phyloP scores from a whole-genome alignment of 352 stramenopile genomes.

The Poterioochromonas sp. region DNA sequence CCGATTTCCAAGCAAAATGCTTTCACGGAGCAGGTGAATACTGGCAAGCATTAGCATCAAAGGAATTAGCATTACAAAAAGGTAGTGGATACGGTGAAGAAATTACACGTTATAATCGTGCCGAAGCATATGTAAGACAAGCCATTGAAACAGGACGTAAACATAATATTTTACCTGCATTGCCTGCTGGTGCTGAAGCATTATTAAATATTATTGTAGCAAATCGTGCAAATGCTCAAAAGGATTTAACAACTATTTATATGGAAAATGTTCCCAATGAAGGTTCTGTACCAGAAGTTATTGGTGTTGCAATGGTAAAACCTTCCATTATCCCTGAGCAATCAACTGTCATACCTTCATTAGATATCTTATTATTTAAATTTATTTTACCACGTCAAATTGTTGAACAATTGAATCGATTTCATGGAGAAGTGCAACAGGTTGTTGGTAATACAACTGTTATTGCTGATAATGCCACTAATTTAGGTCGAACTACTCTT shows the following conservation, averaged over 20 bases:
- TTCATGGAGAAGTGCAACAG: background rate
- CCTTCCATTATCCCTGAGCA: background rate
- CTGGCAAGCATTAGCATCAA: conserved; percentile 3
- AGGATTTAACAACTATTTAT: conserved; percentile 21
- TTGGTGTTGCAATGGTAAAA: conserved; percentile 9
- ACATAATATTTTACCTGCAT: background rate
- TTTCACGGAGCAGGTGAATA: conserved; percentile 21
- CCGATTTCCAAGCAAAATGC: conserved; percentile 24
- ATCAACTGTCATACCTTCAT: background rate
- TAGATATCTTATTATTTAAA: background rate
- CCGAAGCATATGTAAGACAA: background rate
- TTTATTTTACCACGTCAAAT: background rate
- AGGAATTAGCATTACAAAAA: conserved; percentile 5
- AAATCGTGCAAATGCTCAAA: background rate
- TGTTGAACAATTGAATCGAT: background rate
- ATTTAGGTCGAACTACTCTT: background rate
- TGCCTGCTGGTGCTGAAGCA: background rate
- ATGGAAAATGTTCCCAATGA: background rate
- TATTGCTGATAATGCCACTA: conserved; percentile 1
- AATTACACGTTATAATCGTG: background rate
- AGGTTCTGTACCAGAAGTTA: background rate
- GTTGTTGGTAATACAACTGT: background rate
- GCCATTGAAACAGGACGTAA: background rate
- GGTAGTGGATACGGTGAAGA: conserved; percentile 28
- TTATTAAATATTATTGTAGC: background rate